Percentiles rank a stretch among this genome's conserved stretches.
These are phyloP conservation scores for Saturnispora dispora DNA, from an alignment of 805 yeast genomes.

Conservation along the genomic window DNA sequence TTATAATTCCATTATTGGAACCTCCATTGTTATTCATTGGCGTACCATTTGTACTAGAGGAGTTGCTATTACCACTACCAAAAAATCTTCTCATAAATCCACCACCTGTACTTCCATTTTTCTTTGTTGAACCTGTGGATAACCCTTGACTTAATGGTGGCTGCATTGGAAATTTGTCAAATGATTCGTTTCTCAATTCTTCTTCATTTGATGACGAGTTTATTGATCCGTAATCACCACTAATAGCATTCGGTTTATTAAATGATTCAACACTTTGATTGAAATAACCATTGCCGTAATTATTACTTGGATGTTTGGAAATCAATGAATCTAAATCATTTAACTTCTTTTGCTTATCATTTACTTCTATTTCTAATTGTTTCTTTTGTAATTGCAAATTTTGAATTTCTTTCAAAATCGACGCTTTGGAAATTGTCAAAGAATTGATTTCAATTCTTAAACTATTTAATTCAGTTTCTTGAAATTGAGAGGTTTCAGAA, in stretches of 20 bases:
- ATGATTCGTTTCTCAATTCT: background rate
- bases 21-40: conserved; percentile 5
- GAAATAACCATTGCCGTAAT: background rate
- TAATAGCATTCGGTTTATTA: background rate
- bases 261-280: conserved; percentile 9
- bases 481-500: conserved; percentile 34
- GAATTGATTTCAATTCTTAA: conserved; percentile 34
- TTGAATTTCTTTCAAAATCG: conserved; percentile 41
- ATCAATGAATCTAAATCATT: conserved; percentile 13
- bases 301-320: conserved; percentile 1
- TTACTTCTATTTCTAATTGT: conserved; percentile 38
- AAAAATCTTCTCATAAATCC: conserved; percentile 26
- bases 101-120: conserved; percentile 10
- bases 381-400: conserved; percentile 40
- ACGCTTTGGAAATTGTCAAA: conserved; percentile 33
- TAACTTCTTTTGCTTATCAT: conserved; percentile 13
- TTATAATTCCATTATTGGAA: conserved; percentile 14
- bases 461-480: conserved; percentile 33
- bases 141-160: background rate
- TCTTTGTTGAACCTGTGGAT: conserved; percentile 8
- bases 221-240: conserved; percentile 2
- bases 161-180: conserved; percentile 1
- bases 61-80: conserved; percentile 14
- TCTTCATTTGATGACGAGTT: conserved; percentile 8
- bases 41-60: conserved; percentile 13